These are phyloP conservation scores for Pilobolus umbonatus DNA, from an alignment of 192 early-diverging fungal species.

Conservation along the genomic window DNA sequence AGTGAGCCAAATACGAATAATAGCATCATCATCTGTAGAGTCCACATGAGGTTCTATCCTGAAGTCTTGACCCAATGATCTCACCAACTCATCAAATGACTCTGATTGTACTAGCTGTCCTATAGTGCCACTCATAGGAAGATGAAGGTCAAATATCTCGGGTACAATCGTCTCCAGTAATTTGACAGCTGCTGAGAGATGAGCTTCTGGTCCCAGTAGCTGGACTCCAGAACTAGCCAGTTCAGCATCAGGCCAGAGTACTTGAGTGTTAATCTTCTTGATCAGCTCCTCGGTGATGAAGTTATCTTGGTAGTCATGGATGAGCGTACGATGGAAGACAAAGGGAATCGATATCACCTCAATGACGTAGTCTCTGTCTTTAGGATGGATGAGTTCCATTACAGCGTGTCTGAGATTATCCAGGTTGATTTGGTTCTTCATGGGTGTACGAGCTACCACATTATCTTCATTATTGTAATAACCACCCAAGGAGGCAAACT, in stretches of 20 bases:
- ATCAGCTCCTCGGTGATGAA: conserved; percentile 42
- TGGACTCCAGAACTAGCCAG: conserved; percentile 52
- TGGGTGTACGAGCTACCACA: conserved; percentile 77
- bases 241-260: conserved; percentile 65
- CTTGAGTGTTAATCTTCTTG: conserved; percentile 48
- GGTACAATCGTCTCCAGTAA: conserved; percentile 55
- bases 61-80: neutral
- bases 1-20: neutral
- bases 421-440: conserved; percentile 71
- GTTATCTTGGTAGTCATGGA: conserved; percentile 28
- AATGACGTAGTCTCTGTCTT: conserved; percentile 49
- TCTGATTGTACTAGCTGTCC: neutral
- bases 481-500: conserved; percentile 70
- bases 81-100: neutral
- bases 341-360: conserved; percentile 50
- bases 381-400: conserved; percentile 43
- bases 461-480: conserved; percentile 82
- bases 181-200: conserved; percentile 49
- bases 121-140: conserved; percentile 31
- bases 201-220: conserved; percentile 54
- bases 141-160: conserved; percentile 44
- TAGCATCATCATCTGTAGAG: neutral
- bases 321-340: conserved; percentile 51
- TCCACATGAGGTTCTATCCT: neutral
- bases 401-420: conserved; percentile 64